A percentile compares a stretch with the other conserved stretches of the same genome.
Conservation (phyloP, 2,329 filamentous ascomycete genomes). For the Xylariaceae sp. region DNA sequence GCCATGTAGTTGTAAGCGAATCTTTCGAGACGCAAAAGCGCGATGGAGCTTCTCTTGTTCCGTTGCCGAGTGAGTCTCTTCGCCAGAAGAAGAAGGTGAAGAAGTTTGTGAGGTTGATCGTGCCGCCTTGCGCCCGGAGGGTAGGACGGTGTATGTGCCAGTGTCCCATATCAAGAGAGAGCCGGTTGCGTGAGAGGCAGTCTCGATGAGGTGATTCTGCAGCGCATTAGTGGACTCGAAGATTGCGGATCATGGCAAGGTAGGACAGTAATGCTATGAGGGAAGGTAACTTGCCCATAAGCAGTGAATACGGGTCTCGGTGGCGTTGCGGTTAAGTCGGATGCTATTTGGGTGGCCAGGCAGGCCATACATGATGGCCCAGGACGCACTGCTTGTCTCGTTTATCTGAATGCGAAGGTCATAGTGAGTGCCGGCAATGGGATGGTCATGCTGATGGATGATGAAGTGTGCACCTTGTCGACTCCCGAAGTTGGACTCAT, state of each 20-base stretch:
- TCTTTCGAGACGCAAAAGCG: conserved; percentile 55
- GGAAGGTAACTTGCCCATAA: conserved; percentile 45
- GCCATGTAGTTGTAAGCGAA: conserved; percentile 54
- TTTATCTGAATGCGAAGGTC: conserved; percentile 71
- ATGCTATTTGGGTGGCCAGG: conserved; percentile 56
- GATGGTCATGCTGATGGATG: conserved; percentile 72
- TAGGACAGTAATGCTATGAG: not conserved
- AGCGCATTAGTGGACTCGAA: not conserved
- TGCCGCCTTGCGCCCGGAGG: conserved; percentile 24
- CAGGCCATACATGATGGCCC: conserved; percentile 62
- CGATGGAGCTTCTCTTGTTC: conserved; percentile 48
- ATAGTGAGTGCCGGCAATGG: conserved; percentile 65
- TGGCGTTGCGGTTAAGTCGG: conserved; percentile 56
- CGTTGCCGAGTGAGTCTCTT: conserved; percentile 28
- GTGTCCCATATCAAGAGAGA: conserved; percentile 63
- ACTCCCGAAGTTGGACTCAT: conserved; percentile 32
- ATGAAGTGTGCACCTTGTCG: conserved; percentile 56
- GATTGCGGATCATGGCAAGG: not conserved
- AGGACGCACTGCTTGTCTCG: conserved; percentile 62
- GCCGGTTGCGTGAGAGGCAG: conserved; percentile 51
- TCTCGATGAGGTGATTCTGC: conserved; percentile 61
- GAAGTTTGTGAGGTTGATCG: conserved; percentile 31
- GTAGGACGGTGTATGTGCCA: conserved; percentile 55
- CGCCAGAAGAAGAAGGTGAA: conserved; percentile 26
- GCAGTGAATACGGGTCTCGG: conserved; percentile 60